Evolutionary conservation across 768 basidiomycete genomes (phyloP), one percentile per base, ranked within the genome.

Genomic region (Cyclocybe aegerita): DNA sequence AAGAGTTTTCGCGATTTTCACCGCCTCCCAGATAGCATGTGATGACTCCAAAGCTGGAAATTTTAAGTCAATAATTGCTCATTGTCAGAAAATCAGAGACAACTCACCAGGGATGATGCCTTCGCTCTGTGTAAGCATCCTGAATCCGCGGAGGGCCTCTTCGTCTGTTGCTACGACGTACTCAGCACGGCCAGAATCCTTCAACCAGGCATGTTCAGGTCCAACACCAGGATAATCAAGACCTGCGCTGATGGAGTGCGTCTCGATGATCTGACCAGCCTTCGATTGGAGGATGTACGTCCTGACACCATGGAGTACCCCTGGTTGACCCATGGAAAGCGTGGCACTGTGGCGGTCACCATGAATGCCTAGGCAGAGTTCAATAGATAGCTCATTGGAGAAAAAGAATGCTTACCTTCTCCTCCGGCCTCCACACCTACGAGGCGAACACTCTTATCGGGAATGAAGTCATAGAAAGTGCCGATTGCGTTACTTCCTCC

Each of bases 401-500:
- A 53, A n/a, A 51, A 29, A 40, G 34, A 31, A 43, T 16, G 58
- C 70, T 54, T 46, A 87, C 95, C 97, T 77, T 98, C 93, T 46
- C 97, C 97, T 51, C 94, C 97, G 37, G 97, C 97, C 65, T 99
- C 97, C 8, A 99, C 96, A 54, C 97, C 97, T 31, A 98, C 72
- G 31, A 99, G 72, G 34, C 88, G 80, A 16, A 98, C 95, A 39
- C 67, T 75, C 68, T 90, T 86, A 65, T 98, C 93, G 7, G 77
- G 74, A 65, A 98, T 95, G 70, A 98, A 99, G 60, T 98, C 91
- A 68, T 91, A 92, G 81, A 99, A 99, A 9, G 95, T 87, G 29
- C 95, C 97, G 57, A 99, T 99, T 11, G 97, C 93, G 65, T 99
- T 98, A 66, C 88, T 91, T 9, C 97, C 97, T 42, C 97, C 97